Evolutionary conservation across 768 basidiomycete species (phyloP), one percentile per base, ranked within the genome.

Genomic region (Boletus sp.): DNA sequence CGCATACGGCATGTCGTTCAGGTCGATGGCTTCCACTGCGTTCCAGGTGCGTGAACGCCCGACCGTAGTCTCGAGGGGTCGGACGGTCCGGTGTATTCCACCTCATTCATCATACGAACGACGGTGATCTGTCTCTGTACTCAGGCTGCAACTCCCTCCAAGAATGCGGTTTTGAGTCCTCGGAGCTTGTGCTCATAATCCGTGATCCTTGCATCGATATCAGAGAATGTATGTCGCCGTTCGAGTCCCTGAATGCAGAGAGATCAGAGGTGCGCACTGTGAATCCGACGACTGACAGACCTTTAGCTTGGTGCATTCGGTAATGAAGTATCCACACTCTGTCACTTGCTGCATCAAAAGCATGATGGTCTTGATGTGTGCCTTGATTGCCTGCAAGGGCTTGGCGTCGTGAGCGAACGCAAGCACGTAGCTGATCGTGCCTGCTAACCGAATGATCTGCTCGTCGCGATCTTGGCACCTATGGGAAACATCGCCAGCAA

Each of bases 281-380:
- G 28, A 20, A 18, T 18, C 10, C 12, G n/a, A 35, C 32, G n/a
- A 30, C 46, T n/a, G 6, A 44, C 42, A 28, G 12, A 14, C 1
- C 24, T 44, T 44, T 44, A 15, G 32, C 18, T 7, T 47, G 5
- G 30, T 9, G n/a, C 33, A 47, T 33, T 33, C 47, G 11, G 47
- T 18, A 17, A 54, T 47, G 18, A 54, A 47, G 18, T 18, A 54
- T 28, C 52, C 52, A 14, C 52, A 54, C n/a, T 54, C 52, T 1
- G 52, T 39, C 14, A 54, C 45, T 15, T 54, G 52, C 6, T 47
- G 52, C 4, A 42, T 47, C 17, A 57, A 17, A 15, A 46, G 48
- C n/a, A 7, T n/a, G 18, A 57, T 29, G 1, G 9, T 9, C 14
- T 29, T 18, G 14, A n/a, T 10, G 28, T 47, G 30, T 2, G 24